Base-by-base conservation (phyloP, 306 rosid genomes). In the Malus sieversii region DNA sequence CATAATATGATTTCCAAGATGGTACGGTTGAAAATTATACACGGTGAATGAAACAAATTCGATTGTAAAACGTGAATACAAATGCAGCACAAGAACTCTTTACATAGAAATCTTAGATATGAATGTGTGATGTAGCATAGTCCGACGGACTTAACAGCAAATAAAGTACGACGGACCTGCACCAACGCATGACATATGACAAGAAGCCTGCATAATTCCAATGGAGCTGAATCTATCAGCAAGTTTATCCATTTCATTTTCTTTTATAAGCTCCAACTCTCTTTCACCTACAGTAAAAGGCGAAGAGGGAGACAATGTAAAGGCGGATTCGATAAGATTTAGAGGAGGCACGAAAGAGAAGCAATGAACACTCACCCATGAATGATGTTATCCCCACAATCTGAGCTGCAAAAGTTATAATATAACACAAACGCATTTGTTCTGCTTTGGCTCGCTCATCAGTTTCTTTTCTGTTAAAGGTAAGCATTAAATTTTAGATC, bases 381-480 rank as follows among this genome's bases (percentile, higher is more conserved):
- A 83, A 68, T 76, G 79, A 74, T 74, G 72, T 63, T 46, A 59
- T 59, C 74, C 55, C 81, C 71, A 73, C 68, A 33, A 62, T 73
- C 65, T 25, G 62, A 71, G 70, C 78, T n/a, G 77, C 73, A 65
- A 78, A 64, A 77, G 84, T 82, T 85, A 92, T 83, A 94, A 85
- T 84, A 94, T 90, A 45, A 87, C 89, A 82, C 98, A 94, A 55
- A 75, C 72, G 64, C 97, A 92, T 87, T 79, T 91, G 86, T 77
- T 84, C 79, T 86, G 84, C 59, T 76, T 75, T 52, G 81, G 69
- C 35, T 92, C 81, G 5, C 67, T 77, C 57, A 81, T 82, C 22
- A 85, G 82, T 83, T 92, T 92, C 90, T 94, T 94, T 79, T 90
- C 98, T 92, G 96, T 70, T 57, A 69, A 76, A 45, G 60, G 70